Base-by-base conservation (phyloP, 192 early-diverging fungal species). In the Entomortierella beljakovae region DNA sequence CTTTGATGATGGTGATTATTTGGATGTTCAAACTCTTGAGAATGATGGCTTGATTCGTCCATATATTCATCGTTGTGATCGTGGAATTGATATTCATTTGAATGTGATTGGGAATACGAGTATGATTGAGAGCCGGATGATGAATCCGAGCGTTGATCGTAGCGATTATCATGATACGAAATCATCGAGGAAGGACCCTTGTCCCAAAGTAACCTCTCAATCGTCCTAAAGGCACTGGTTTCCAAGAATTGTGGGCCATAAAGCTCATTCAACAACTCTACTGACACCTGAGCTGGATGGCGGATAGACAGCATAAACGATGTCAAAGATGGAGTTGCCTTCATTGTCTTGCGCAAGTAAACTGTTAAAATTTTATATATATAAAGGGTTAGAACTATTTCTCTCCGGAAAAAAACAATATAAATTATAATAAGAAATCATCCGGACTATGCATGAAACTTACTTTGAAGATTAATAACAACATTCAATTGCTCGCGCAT, bases 401-500 rank as follows among this genome's bases (percentile, higher is more conserved):
- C n/a, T n/a, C n/a, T n/a, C n/a, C n/a, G n/a, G n/a, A n/a, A n/a
- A n/a, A n/a, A n/a, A n/a, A n/a, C n/a, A n/a, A n/a, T n/a, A n/a
- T n/a, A n/a, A n/a, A n/a, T n/a, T n/a, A n/a, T n/a, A n/a, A n/a
- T n/a, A n/a, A n/a, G n/a, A n/a, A n/a, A n/a, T n/a, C n/a, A n/a
- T n/a, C n/a, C n/a, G n/a, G n/a, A n/a, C n/a, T n/a, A n/a, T n/a
- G n/a, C n/a, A n/a, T n/a, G 51, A 6, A n/a, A 46, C 66, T 0
- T 79, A 70, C 66, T 79, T 28, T 79, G 75, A 4, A 79, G 26
- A 22, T 79, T 79, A 25, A 79, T 79, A 15, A 79, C 75, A 5
- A 79, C 64, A n/a, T 79, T 79, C 29, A 79, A 40, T 31, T 79
- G 75, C 37, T 79, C 75, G 8, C 75, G 75, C 75, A 79, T 79